A percentile compares a stretch with the other conserved stretches of the same genome.
These are phyloP conservation scores for Wickerhamiella kazuoi DNA, from an alignment of 805 yeast genomes.

Conservation along the genomic window DNA sequence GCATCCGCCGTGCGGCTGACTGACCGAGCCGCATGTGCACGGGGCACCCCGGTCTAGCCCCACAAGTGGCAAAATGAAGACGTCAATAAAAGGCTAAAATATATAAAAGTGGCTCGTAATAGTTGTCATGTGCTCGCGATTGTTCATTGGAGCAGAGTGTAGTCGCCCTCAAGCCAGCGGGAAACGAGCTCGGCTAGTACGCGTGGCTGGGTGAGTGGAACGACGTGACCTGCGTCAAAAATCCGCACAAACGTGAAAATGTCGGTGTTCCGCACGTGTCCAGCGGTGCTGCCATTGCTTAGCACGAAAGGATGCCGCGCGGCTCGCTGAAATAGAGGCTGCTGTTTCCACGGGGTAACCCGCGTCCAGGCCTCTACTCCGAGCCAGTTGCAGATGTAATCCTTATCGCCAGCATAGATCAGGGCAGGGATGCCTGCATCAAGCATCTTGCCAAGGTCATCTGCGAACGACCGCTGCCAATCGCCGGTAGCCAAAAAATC, in stretches of 20 bases:
- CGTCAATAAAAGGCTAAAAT: too few species aligned
- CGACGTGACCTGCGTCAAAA: conserved; percentile 87
- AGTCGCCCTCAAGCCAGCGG: conserved; percentile 64
- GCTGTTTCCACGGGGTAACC: conserved; percentile 45
- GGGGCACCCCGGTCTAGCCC: too few species aligned
- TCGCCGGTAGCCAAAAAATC: conserved; percentile 56
- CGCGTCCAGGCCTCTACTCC: conserved; percentile 78
- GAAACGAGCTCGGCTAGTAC: conserved; percentile 67
- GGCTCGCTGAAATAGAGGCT: conserved; percentile 28
- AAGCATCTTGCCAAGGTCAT: conserved; percentile 38
- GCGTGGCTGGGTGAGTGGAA: conserved; percentile 80
- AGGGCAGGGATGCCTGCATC: conserved; percentile 60
- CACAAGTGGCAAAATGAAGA: too few species aligned
- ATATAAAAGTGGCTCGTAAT: too few species aligned
- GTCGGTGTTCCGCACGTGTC: conserved; percentile 43
- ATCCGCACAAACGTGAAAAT: conserved; percentile 64
- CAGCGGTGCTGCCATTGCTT: conserved; percentile 27
- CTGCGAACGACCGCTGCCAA: conserved; percentile 45
- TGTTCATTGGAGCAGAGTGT: too few species aligned
- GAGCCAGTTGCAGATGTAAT: conserved; percentile 82
- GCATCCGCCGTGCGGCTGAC: too few species aligned
- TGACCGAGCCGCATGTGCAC: too few species aligned
- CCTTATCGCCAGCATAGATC: conserved; percentile 85
- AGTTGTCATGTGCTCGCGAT: too few species aligned
- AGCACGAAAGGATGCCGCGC: conserved; percentile 18